Evolutionary conservation across 2,329 filamentous ascomycete genomes (phyloP), one percentile per base, ranked within the genome.

Genomic region (Lizonia empirigonia): DNA sequence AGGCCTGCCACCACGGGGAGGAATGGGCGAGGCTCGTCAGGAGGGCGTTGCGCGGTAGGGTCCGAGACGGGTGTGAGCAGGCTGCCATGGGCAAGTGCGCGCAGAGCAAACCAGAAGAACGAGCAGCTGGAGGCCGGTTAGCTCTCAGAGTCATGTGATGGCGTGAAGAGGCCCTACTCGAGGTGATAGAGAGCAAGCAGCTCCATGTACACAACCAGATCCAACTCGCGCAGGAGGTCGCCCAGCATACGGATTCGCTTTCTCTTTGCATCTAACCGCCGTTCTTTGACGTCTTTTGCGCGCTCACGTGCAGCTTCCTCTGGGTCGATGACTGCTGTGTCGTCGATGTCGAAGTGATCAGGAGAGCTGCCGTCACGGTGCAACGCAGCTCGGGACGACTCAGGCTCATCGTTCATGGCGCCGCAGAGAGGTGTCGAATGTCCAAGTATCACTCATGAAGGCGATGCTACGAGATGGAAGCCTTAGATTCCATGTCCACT

Each of bases 181-280:
- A 85, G 78, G 67, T 86, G 83, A 69, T 87, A 87, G 51, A 85
- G 70, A 7, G 79, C 77, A 29, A 83, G 82, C 52, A 87, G 73
- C 73, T 87, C 76, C 67, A 83, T 80, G 71, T 85, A 86, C 48
- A 85, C 78, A 38, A 85, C 64, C 59, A 83, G 77, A 62, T 87
- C 84, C 34, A 86, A 69, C 60, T 80, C 78, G 48, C 79, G 77
- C 53, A 85, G 74, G 40, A 86, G 66, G 45, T 82, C 77, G 59
- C 84, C 80, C 32, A 86, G 77, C 54, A 70, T 68, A 15, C 58
- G 60, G 13, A 74, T 63, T 35, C 71, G 55, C 62, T 73, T 72
- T 37, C 66, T 59, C 53, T 70, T 73, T 26, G 68, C 70, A 56
- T 71, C 69, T 20, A 69, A 10, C 19, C 65, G 53, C 38, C 67